Evolutionary conservation across 441 rosid species (phyloP), one percentile per base, ranked within the genome.

Genomic region (Pelargonium citronellum): DNA sequence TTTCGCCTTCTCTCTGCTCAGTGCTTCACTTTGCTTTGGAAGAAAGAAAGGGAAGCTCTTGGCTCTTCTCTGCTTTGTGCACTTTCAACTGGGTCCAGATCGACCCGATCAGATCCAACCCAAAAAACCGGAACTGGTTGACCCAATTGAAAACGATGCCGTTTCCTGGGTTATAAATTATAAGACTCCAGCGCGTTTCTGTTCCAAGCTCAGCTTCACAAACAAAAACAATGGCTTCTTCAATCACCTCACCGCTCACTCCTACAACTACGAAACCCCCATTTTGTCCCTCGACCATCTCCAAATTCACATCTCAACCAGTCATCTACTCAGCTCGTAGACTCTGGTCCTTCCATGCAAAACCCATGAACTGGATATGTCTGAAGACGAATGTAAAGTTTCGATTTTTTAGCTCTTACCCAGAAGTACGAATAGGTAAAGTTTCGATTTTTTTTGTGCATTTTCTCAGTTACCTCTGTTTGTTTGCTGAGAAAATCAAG

Each of bases 391-490:
- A 66, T 82, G 96, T 24, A 24, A 24, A 24, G 30, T 24, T 24
- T 24, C 30, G 30, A 24, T 24, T 24, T 22, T 4, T 86, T 89
- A 27, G 85, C 91, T 69, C 87, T 87, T 66, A 87, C 95, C 63
- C 92, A 88, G 86, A 91, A 88, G 82, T 91, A 88, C 79, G 93
- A 87, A 81, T 96, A 91, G 96, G 97, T 91, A 85, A 68, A 64
- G 9, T 30, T 24, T n/a, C 64, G 46, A 7, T 24, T 15, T 30
- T 30, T 20, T 7, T 16, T 34, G 62, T n/a, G 19, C 2, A 43
- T 61, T 72, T 4, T 61, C 66, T 44, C 47, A 6, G 57, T 27
- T 39, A 17, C 74, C 67, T 19, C 2, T 4, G 41, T 30, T 53
- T 65, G 22, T 8, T 47, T 46, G 53, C 30, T 24, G 15, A 39